Conservation (phyloP, 148 eudicot species). For the Suaeda aralocaspica region DNA sequence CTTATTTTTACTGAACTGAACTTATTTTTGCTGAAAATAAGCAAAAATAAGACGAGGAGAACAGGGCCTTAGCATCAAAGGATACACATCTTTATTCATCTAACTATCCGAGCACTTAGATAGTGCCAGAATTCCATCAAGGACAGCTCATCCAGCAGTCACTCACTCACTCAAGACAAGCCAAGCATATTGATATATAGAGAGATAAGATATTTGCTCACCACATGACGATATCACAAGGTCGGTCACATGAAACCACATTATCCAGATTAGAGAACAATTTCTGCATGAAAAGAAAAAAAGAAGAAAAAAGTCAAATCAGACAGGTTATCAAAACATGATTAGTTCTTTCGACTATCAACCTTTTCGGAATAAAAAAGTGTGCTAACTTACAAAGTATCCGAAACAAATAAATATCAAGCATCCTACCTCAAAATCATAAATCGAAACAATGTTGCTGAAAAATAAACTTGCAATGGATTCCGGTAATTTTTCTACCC, state of each 20-base stretch:
- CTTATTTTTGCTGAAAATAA: no score
- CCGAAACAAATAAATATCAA: neutral
- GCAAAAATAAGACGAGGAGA: no score
- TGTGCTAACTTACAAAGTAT: conserved; percentile 2
- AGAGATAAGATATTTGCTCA: conserved; percentile 37
- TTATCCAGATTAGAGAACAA: conserved; percentile 67
- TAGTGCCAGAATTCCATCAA: conserved; percentile 2
- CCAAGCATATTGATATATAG: conserved; percentile 11
- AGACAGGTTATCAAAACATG: neutral
- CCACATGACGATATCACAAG: conserved; percentile 67
- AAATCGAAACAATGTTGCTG: neutral
- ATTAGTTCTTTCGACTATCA: neutral
- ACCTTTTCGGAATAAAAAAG: neutral
- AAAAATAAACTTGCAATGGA: neutral
- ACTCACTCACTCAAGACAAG: conserved; percentile 6
- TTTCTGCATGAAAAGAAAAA: conserved; percentile 48
- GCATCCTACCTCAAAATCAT: neutral
- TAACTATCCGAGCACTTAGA: neutral
- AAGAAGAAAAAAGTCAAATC: conserved; percentile 17
- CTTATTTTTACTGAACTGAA: no score
- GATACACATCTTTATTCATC: neutral
- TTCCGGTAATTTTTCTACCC: no score
- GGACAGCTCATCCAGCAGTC: neutral
- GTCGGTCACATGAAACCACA: conserved; percentile 65
- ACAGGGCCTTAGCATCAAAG: conserved; percentile 12